Evolutionary conservation across 495 filamentous ascomycete genomes (phyloP).

Genomic region (Neurospora sp.): DNA sequence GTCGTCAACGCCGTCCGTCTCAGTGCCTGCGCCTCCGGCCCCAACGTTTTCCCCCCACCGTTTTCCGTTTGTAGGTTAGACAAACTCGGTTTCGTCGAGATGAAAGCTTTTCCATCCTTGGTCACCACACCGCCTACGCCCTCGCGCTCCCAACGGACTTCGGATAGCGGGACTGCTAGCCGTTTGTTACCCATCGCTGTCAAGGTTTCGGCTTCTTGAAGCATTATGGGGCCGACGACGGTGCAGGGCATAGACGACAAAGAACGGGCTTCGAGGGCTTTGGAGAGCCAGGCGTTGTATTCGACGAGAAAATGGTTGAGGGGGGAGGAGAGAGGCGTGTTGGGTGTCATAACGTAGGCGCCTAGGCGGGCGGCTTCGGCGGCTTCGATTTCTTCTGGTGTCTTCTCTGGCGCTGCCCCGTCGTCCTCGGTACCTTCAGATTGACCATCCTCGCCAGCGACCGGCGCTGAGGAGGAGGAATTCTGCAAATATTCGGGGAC

Average conservation of each 20-base stretch:
- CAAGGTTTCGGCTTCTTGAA: slow-evolving; percentile 70
- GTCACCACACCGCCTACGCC: slow-evolving; percentile 46
- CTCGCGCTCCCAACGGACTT: slow-evolving; percentile 82
- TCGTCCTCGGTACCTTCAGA: slow-evolving; percentile 26
- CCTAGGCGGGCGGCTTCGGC: slow-evolving; percentile 41
- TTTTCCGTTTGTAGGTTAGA: slow-evolving; percentile 7
- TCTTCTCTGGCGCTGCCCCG: slow-evolving; percentile 7
- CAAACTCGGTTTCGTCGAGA: slow-evolving; percentile 23
- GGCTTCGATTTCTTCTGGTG: background rate
- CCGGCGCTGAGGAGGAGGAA: slow-evolving; percentile 16
- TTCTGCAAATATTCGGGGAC: slow-evolving; percentile 40
- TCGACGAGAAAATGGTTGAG: slow-evolving; percentile 76
- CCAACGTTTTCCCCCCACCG: slow-evolving; percentile 39
- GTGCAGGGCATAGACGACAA: slow-evolving; percentile 72
- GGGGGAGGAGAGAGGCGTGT: slow-evolving; percentile 64
- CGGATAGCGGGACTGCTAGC: slow-evolving; percentile 75
- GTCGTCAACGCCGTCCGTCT: slow-evolving; percentile 70
- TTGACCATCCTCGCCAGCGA: slow-evolving; percentile 1
- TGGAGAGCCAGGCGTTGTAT: slow-evolving; percentile 74
- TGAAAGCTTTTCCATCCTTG: slow-evolving; percentile 42
- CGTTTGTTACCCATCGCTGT: slow-evolving; percentile 60
- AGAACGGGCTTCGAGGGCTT: slow-evolving; percentile 61
- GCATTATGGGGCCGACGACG: slow-evolving; percentile 60
- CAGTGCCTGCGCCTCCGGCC: slow-evolving; percentile 61
- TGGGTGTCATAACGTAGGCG: slow-evolving; percentile 74